Evolutionary conservation across 2,329 filamentous ascomycete genomes (phyloP), one percentile per base, ranked within the genome.

Genomic region (Hymenoscyphus salicellus): DNA sequence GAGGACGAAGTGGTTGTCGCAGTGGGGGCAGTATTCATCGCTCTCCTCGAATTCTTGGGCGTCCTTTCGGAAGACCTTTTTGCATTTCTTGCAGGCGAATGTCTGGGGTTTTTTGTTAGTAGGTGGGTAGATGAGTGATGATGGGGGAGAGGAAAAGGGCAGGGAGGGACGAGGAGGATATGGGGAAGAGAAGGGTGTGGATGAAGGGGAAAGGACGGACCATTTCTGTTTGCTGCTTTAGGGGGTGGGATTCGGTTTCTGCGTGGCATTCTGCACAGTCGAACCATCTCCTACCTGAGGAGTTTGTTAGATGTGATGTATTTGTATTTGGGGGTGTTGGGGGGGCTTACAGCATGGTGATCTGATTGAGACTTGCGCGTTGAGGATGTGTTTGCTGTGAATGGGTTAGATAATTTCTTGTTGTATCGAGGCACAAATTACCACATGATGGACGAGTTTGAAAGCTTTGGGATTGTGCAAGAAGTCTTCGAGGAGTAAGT

Each of bases 31-130:
- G 83, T 96, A 99, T 78, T 99, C 96, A 80, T 99, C 95, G 76
- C 91, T 89, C 72, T 99, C 95, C 72, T 99, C 95, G 73, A 97
- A 97, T 77, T 97, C 91, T 69, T 86, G 81, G 56, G 90, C 90
- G 74, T 99, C 92, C 77, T 98, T 99, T 71, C 95, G 90, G 83
- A 99, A 99, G 79, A 89, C 93, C 80, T 99, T 99, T 72, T 90
- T 93, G 87, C 95, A 99, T 82, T 99, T 99, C 75, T 99, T 99
- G 86, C 95, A 99, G 61, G 92, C 92, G 75, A 99, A 98, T 43
- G 83, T 86, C 77, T 79, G 58, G 28, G n/a, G 14, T 33, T 28
- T 36, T 5, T 30, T 30, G 28, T 30, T 30, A 30, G 28, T 30
- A 30, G 43, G 57, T 60, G 65, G 56, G 2, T 38, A 38, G 36